phyloP scores from a whole-genome alignment of 2,329 filamentous ascomycete genomes.

The Phialemoniopsis sp. region DNA sequence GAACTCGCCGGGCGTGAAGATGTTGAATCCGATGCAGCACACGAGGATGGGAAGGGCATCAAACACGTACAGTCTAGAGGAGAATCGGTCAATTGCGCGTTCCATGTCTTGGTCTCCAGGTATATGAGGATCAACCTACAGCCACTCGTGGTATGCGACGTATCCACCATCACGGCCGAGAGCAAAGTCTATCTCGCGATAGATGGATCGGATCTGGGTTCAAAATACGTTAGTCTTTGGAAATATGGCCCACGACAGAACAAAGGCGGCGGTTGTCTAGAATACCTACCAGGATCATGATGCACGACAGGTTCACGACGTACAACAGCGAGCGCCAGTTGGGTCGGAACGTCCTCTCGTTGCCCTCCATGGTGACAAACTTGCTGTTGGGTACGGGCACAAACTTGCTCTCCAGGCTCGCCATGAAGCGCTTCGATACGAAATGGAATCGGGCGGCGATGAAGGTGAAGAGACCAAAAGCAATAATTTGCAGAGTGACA shows the following conservation, averaged over 20 bases:
- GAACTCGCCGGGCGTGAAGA: conserved; percentile 22
- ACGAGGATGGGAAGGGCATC: conserved; percentile 23
- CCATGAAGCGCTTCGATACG: conserved; percentile 30
- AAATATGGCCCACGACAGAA: neutral
- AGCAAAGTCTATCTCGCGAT: conserved; percentile 22
- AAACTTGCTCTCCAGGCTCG: conserved; percentile 19
- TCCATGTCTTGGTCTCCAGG: neutral
- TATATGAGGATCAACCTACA: conserved; percentile 15
- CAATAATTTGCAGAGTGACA: conserved; percentile 36
- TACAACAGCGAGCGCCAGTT: conserved; percentile 30
- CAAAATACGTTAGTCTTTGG: neutral
- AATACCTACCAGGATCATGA: conserved; percentile 19
- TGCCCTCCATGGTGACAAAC: conserved; percentile 14
- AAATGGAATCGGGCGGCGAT: conserved; percentile 42
- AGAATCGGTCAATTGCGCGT: conserved; percentile 1
- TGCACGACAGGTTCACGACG: conserved; percentile 21
- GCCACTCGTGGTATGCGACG: conserved; percentile 19
- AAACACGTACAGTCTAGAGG: conserved; percentile 19
- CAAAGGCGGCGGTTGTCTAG: neutral
- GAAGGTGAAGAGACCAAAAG: conserved; percentile 41
- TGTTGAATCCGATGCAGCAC: conserved; percentile 17
- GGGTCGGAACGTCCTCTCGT: conserved; percentile 14
- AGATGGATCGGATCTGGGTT: conserved; percentile 20
- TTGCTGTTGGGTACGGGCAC: conserved; percentile 25
- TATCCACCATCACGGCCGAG: conserved; percentile 14